These are phyloP conservation scores for Tetracentron sinense DNA, from an alignment of 164 flowering plant species.

Conservation along the genomic window DNA sequence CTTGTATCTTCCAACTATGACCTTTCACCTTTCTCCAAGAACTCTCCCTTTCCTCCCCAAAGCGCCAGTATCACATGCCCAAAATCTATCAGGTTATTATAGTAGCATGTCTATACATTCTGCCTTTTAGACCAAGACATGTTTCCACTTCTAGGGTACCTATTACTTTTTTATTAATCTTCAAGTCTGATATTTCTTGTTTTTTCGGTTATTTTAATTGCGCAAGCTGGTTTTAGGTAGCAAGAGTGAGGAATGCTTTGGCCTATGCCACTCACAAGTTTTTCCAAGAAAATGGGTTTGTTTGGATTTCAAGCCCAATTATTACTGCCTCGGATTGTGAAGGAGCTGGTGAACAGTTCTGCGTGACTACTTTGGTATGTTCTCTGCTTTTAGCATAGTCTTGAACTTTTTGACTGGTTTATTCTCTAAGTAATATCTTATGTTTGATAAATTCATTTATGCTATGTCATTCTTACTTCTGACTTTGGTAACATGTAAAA, in stretches of 20 bases:
- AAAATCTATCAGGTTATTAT: not conserved
- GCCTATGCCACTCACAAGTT: conserved; percentile 93
- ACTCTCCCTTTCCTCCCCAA: no score
- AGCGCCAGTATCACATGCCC: no score
- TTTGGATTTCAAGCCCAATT: conserved; percentile 94
- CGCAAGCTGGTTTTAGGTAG: conserved; percentile 52
- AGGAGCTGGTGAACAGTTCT: conserved; percentile 98
- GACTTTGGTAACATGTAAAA: not conserved
- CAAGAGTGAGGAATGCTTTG: conserved; percentile 94
- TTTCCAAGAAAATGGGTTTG: conserved; percentile 93
- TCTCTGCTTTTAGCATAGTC: not conserved
- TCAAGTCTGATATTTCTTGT: not conserved
- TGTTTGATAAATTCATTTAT: not conserved
- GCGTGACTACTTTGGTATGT: conserved; percentile 94
- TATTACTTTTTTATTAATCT: not conserved
- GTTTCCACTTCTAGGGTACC: no score
- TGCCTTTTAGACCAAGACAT: not conserved
- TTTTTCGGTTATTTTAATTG: conserved; percentile 10
- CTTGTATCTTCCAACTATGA: no score
- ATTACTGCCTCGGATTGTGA: conserved; percentile 98
- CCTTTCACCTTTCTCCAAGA: no score
- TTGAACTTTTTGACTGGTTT: not conserved
- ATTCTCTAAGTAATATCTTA: not conserved
- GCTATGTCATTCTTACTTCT: not conserved
- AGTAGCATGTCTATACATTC: not conserved